phyloP scores from a whole-genome alignment of 768 basidiomycete species.

The Exidia glandulosa region DNA sequence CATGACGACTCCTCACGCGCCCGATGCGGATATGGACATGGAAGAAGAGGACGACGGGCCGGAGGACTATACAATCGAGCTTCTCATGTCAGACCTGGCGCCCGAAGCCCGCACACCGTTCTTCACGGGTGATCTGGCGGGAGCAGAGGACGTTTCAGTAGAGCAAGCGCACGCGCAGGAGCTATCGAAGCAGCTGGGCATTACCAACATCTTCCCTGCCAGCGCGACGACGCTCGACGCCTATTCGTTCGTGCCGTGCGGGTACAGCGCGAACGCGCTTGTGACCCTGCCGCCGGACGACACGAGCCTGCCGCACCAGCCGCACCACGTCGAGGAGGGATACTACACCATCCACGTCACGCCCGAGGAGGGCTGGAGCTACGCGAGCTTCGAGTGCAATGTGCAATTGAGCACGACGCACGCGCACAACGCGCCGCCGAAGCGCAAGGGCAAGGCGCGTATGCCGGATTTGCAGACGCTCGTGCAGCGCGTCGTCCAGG shows the following conservation, averaged over 20 bases:
- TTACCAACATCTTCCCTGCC: constrained; percentile 70
- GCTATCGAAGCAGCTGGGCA: constrained; percentile 64
- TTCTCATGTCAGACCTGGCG: constrained; percentile 89
- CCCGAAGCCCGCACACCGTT: constrained; percentile 61
- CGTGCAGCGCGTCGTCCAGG: constrained; percentile 77
- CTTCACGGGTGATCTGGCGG: constrained; percentile 19
- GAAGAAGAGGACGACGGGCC: constrained; percentile 3
- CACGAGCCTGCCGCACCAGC: constrained; percentile 6
- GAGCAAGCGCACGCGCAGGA: constrained; percentile 45
- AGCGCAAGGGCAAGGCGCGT: constrained; percentile 5
- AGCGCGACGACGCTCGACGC: constrained; percentile 79
- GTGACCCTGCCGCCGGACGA: constrained; percentile 48
- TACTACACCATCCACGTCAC: constrained; percentile 99
- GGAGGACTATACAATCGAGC: constrained; percentile 91
- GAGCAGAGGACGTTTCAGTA: constrained; percentile 12
- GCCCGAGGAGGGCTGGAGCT: constrained; percentile 95
- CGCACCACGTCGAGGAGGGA: constrained; percentile 48
- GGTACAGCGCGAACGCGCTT: constrained; percentile 91
- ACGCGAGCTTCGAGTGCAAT: constrained; percentile 98
- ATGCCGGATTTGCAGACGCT: constrained; percentile 74
- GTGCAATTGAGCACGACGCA: constrained; percentile 47
- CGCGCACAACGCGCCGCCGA: constrained; percentile 13
- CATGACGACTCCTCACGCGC: constrained; percentile 38
- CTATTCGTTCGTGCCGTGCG: constrained; percentile 90
- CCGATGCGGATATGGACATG: background rate